phyloP scores from a whole-genome alignment of 164 flowering plant genomes.

The Tinospora cordifolia region DNA sequence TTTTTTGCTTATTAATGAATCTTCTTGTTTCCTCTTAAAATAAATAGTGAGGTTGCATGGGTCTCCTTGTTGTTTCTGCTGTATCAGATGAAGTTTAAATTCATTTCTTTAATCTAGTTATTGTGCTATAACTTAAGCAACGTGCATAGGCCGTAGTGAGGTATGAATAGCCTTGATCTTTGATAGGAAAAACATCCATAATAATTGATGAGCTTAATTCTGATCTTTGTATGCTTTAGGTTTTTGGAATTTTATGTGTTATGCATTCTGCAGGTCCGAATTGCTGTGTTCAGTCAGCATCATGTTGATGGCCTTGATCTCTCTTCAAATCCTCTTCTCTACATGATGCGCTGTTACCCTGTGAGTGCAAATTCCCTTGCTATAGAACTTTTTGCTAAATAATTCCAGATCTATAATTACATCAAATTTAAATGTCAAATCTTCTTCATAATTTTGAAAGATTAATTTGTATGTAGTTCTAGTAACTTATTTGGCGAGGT shows the following conservation, averaged over 20 bases:
- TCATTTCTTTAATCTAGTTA: background rate
- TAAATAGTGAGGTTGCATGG: too few relatives aligned
- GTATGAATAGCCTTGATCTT: background rate
- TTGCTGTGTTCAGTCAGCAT: conserved; percentile 98
- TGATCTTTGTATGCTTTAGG: conserved; percentile 5
- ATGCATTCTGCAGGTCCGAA: conserved; percentile 64
- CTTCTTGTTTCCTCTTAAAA: too few relatives aligned
- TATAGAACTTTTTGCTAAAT: background rate
- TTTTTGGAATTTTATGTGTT: conserved; percentile 9
- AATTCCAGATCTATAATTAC: background rate
- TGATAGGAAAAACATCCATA: background rate
- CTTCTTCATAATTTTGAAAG: background rate
- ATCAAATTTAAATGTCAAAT: background rate
- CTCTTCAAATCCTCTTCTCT: conserved; percentile 89
- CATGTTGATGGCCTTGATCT: conserved; percentile 97
- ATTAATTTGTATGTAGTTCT: background rate
- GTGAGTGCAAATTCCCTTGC: conserved; percentile 40
- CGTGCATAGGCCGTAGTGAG: background rate
- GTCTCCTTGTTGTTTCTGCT: background rate
- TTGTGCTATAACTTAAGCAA: background rate
- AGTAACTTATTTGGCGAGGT: background rate
- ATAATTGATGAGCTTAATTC: conserved; percentile 1
- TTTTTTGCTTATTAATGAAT: too few relatives aligned
- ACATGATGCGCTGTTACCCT: conserved; percentile 98
- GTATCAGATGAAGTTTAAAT: background rate